Conservation (phyloP, 169 alveolate species). For the Besnoitia besnoiti region DNA sequence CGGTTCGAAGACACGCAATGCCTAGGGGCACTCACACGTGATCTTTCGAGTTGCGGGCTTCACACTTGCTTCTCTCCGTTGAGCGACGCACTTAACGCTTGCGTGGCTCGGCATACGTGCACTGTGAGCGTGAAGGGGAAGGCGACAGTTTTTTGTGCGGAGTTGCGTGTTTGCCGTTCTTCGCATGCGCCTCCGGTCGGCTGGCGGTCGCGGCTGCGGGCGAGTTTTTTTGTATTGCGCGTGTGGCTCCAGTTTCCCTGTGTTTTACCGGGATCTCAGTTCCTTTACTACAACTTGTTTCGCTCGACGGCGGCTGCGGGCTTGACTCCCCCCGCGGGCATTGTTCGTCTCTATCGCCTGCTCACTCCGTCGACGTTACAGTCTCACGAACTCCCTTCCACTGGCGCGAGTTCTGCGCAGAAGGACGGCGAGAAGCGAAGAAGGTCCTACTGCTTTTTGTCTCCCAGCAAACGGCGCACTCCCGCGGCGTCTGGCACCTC, state of each 20-base stretch:
- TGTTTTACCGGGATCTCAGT: background rate
- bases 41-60: too few species aligned
- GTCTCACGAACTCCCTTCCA: background rate
- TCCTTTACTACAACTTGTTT: background rate
- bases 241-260: background rate
- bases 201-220: too few species aligned
- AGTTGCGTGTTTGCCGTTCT: too few species aligned
- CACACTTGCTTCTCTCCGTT: too few species aligned
- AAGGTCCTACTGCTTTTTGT: background rate
- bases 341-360: background rate
- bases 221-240: too few species aligned
- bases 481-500: background rate
- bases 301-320: background rate
- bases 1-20: too few species aligned
- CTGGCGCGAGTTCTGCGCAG: background rate
- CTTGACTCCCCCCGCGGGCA: conserved; percentile 8
- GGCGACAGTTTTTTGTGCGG: too few species aligned
- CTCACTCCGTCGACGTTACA: background rate
- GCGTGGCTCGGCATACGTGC: too few species aligned
- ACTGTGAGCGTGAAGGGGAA: too few species aligned
- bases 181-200: too few species aligned
- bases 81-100: too few species aligned
- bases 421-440: background rate
- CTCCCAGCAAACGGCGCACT: background rate
- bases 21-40: too few species aligned